phyloP scores from a whole-genome alignment of 495 filamentous ascomycete genomes.

The Penicillium steckii region DNA sequence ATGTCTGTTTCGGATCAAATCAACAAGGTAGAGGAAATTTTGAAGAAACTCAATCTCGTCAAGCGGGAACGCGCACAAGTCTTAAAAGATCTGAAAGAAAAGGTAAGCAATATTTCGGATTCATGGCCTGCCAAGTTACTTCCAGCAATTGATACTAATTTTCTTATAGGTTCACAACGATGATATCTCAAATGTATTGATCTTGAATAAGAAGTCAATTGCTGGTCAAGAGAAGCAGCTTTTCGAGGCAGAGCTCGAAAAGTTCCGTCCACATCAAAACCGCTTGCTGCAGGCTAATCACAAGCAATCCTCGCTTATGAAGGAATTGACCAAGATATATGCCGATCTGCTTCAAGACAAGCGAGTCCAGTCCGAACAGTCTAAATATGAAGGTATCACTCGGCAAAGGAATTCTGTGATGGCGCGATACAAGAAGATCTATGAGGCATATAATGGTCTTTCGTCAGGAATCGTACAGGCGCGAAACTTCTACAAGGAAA shows the following conservation, averaged over 20 bases:
- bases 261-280: constrained; percentile 91
- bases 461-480: constrained; percentile 80
- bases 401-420: constrained; percentile 79
- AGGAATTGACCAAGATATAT: constrained; percentile 88
- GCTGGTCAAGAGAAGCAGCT: constrained; percentile 79
- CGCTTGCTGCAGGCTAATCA: constrained; percentile 88
- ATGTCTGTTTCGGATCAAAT: constrained; percentile 88
- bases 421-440: constrained; percentile 84
- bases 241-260: constrained; percentile 92
- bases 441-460: constrained; percentile 91
- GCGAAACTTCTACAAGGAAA: constrained; percentile 90
- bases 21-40: constrained; percentile 79
- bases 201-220: constrained; percentile 95
- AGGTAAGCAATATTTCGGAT: too few relatives aligned
- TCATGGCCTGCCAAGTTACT: too few relatives aligned
- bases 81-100: constrained; percentile 94
- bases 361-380: constrained; percentile 88
- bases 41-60: constrained; percentile 88
- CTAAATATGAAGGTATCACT: constrained; percentile 86
- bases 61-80: constrained; percentile 89
- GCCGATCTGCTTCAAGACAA: constrained; percentile 90
- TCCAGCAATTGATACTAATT: constrained; percentile 2
- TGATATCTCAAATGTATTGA: constrained; percentile 94
- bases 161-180: constrained; percentile 77
- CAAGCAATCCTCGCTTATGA: constrained; percentile 91